Evolutionary conservation across 257 asterid genomes (phyloP), one percentile per base, ranked within the genome.

Genomic region (Sherardia arvensis): DNA sequence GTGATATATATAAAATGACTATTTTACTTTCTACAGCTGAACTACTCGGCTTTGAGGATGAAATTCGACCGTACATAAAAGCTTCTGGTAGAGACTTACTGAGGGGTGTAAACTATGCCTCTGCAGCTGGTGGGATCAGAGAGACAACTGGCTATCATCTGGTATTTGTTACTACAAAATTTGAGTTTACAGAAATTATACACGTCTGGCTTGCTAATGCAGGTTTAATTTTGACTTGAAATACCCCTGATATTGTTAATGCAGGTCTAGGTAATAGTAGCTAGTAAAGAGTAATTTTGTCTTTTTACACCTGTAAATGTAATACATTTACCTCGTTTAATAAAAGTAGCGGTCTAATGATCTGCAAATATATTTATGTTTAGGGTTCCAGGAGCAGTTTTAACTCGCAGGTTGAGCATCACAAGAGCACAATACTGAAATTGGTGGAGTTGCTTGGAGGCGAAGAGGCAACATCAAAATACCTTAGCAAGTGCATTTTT

Each of bases 91-190:
- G 66, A 30, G 79, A 81, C 49, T 75, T 89, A 61, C 73, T 86
- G n/a, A 62, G 75, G 63, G 96, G 96, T 59, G 90, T 86, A 17
- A 89, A 89, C 69, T 89, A 82, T 30, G 96, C 96, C 2, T 88
- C 96, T 5, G 95, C 96, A 2, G 96, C 96, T 2, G 96, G 95
- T 2, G 96, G 96, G 69, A 86, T 89, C 20, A 68, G 96, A 69
- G 68, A 67, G 21, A 95, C 84, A 84, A 89, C 96, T 1, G 96
- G 96, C 54, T 86, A 63, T 54, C 96, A 89, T 63, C 70, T 89
- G 82, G 95, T 88, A 77, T 9, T 11, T 36, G 45, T 36, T 36
- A 36, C 36, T 32, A 5, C 36, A 1, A 34, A 7, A 8, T 34
- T 34, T 34, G 1, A 12, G 15, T 8, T 9, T 34, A 34, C n/a